Conservation (phyloP, 495 filamentous ascomycete species). For the Elasticomyces elasticus region DNA sequence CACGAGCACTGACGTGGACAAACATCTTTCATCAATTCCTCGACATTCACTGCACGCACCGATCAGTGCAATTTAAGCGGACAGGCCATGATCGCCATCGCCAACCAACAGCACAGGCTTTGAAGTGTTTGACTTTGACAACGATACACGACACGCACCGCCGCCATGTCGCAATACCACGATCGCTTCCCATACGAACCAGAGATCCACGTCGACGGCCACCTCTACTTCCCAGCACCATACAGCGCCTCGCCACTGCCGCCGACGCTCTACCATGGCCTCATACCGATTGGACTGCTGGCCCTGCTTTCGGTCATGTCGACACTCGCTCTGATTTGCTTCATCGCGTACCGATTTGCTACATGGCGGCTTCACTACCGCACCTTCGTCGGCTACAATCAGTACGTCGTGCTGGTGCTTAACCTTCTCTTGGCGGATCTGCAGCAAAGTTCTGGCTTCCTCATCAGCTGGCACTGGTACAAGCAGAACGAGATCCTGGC, state of each 20-base stretch:
- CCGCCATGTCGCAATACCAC: not conserved
- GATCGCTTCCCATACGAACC: conserved; percentile 11
- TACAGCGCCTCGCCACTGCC: conserved; percentile 28
- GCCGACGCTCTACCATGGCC: conserved; percentile 13
- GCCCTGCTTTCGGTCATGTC: conserved; percentile 27
- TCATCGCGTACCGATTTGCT: conserved; percentile 28
- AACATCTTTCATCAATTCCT: not conserved
- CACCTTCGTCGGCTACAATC: conserved; percentile 45
- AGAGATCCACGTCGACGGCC: conserved; percentile 10
- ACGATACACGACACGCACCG: not conserved
- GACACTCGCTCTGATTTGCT: conserved; percentile 24
- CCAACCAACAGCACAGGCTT: not conserved
- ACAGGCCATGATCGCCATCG: not conserved
- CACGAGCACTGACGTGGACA: not conserved
- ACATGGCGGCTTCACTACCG: conserved; percentile 29
- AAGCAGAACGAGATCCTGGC: conserved; percentile 46
- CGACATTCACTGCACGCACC: not conserved
- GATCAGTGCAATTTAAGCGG: not conserved
- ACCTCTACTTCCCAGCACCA: conserved; percentile 25
- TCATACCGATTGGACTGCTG: conserved; percentile 26
- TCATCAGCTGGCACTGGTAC: conserved; percentile 56
- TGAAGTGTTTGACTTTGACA: not conserved
- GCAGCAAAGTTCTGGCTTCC: conserved; percentile 57
- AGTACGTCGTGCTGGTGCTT: conserved; percentile 63
- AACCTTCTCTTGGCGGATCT: conserved; percentile 67